Evolutionary conservation across 257 asterid species (phyloP).

Genomic region (Lantana camara): DNA sequence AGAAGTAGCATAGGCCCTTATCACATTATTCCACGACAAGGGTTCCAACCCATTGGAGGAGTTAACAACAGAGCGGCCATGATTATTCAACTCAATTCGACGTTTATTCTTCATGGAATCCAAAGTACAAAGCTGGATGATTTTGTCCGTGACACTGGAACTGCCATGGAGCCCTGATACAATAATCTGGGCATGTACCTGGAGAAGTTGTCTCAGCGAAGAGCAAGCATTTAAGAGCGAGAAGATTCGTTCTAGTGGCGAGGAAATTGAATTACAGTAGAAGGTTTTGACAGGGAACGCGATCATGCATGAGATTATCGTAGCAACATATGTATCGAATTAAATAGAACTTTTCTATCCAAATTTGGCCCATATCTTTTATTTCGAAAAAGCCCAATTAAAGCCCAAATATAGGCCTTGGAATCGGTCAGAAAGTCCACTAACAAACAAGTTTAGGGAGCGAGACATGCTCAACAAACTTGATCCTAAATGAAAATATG

Average conservation of each 20-base stretch:
- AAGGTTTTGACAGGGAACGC: conserved; percentile 20
- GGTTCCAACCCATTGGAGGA: conserved; percentile 29
- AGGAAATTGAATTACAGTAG: conserved; percentile 24
- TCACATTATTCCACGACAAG: conserved; percentile 57
- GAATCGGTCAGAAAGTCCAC: no score
- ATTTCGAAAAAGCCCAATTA: no score
- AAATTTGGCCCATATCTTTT: no score
- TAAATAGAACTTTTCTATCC: no score
- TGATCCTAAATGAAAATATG: no score
- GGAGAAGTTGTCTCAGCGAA: conserved; percentile 38
- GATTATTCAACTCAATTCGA: conserved; percentile 24
- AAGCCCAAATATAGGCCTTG: no score
- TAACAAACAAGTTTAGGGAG: no score
- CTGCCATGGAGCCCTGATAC: conserved; percentile 35
- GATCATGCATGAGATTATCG: no score
- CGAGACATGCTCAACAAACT: no score
- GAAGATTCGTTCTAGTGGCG: conserved; percentile 26
- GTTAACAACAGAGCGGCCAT: conserved; percentile 33
- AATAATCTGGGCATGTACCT: conserved; percentile 49
- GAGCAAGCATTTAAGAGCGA: conserved; percentile 38
- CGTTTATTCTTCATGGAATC: conserved; percentile 15
- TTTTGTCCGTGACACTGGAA: conserved; percentile 28
- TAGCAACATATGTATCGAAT: no score
- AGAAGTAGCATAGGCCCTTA: conserved; percentile 51
- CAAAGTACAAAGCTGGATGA: conserved; percentile 45